These are phyloP conservation scores for Pseudopyricularia javanii DNA, from an alignment of 2,329 filamentous ascomycete species.

Conservation along the genomic window DNA sequence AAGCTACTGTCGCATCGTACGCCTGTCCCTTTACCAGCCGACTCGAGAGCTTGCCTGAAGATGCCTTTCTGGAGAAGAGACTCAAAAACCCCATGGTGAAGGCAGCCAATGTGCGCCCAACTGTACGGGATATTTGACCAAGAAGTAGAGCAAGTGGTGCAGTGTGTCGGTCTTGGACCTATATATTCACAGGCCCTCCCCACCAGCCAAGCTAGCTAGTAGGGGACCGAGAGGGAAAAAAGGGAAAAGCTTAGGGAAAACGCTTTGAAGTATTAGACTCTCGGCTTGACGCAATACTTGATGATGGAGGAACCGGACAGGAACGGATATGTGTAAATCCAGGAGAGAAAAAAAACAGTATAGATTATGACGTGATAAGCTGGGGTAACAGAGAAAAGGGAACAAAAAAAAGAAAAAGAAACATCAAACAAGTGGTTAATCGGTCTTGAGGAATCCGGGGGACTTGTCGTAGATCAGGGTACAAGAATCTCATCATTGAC, in stretches of 20 bases:
- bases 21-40: slow-evolving; percentile 9
- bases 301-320: neutral
- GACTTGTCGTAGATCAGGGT: neutral
- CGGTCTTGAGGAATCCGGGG: neutral
- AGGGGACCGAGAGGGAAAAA: neutral
- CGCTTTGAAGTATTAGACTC: neutral
- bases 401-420: neutral
- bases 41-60: slow-evolving; percentile 8
- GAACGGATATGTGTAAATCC: too few relatives aligned
- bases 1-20: slow-evolving; percentile 9
- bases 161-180: neutral
- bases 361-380: too few relatives aligned
- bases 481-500: neutral
- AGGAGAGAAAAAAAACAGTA: too few relatives aligned
- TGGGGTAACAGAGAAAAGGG: neutral
- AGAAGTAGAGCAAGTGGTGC: neutral
- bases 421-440: neutral
- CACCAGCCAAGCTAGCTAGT: neutral
- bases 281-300: neutral
- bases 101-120: neutral
- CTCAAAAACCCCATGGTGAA: slow-evolving; percentile 18
- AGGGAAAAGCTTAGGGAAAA: neutral
- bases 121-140: neutral
- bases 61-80: slow-evolving; percentile 14
- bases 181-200: neutral